Evolutionary conservation across 257 asterid species (phyloP).

Genomic region (Gynochthodes officinalis): DNA sequence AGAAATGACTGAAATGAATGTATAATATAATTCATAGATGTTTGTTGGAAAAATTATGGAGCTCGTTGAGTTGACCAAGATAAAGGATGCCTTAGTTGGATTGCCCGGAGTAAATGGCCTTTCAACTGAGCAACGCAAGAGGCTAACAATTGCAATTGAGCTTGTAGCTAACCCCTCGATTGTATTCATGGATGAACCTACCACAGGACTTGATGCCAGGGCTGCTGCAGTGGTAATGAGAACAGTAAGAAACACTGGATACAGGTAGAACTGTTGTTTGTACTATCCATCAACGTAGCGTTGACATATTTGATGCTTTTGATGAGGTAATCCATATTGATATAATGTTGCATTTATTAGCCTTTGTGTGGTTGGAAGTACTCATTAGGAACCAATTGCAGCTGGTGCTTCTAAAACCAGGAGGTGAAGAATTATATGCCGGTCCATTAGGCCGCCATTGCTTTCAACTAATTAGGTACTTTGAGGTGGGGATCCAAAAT

Average conservation of each 20-base stretch:
- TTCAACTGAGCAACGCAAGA: slow-evolving; percentile 84
- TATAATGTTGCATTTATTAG: neutral
- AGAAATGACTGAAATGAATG: neutral
- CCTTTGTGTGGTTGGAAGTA: neutral
- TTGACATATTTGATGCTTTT: slow-evolving; percentile 83
- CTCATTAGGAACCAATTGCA: slow-evolving; percentile 23
- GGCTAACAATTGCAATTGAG: slow-evolving; percentile 84
- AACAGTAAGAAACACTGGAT: slow-evolving; percentile 86
- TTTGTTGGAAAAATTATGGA: slow-evolving; percentile 78
- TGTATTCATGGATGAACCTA: slow-evolving; percentile 93
- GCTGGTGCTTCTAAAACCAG: slow-evolving; percentile 70
- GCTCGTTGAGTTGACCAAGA: slow-evolving; percentile 64
- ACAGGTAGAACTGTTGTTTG: slow-evolving; percentile 88
- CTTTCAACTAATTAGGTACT: slow-evolving; percentile 58
- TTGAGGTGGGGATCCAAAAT: slow-evolving; percentile 46
- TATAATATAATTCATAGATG: slow-evolving; percentile 37
- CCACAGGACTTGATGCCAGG: slow-evolving; percentile 90
- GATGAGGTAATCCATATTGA: slow-evolving; percentile 51
- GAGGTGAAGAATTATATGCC: slow-evolving; percentile 72
- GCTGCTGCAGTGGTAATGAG: slow-evolving; percentile 97
- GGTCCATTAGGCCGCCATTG: slow-evolving; percentile 75
- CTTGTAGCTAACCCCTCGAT: slow-evolving; percentile 90
- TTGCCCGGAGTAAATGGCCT: slow-evolving; percentile 72
- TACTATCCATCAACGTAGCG: slow-evolving; percentile 92
- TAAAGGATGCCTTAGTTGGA: slow-evolving; percentile 35